phyloP scores from a whole-genome alignment of 495 filamentous ascomycete genomes.

The Penicillium alfredii region DNA sequence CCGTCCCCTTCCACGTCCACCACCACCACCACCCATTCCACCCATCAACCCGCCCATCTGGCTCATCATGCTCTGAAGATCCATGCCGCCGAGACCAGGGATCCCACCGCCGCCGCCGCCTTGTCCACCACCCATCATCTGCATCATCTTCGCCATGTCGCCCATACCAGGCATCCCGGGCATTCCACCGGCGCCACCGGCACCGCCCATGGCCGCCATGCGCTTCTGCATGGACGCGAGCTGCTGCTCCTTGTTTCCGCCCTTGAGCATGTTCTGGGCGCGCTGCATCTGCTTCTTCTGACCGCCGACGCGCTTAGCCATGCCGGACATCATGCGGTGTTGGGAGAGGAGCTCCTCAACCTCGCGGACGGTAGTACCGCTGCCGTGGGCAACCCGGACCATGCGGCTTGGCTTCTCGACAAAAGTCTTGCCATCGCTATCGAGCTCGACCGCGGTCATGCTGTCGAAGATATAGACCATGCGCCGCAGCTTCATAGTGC shows the following conservation, averaged over 20 bases:
- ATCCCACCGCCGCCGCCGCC: slow-evolving; percentile 43
- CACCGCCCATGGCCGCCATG: slow-evolving; percentile 83
- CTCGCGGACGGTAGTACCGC: slow-evolving; percentile 85
- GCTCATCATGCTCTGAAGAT: slow-evolving; percentile 79
- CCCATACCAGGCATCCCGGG: slow-evolving; percentile 48
- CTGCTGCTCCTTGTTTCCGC: slow-evolving; percentile 83
- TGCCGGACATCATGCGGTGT: slow-evolving; percentile 97
- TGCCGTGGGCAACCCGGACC: slow-evolving; percentile 84
- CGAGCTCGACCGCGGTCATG: slow-evolving; percentile 93
- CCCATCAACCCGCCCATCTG: slow-evolving; percentile 69
- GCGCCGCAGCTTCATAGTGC: slow-evolving; percentile 81
- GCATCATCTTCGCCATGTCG: slow-evolving; percentile 79
- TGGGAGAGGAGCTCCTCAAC: slow-evolving; percentile 97
- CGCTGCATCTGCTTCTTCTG: slow-evolving; percentile 95
- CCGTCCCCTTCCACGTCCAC: slow-evolving; percentile 36
- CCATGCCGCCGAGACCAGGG: slow-evolving; percentile 62
- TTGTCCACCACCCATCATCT: slow-evolving; percentile 53
- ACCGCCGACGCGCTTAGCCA: slow-evolving; percentile 98
- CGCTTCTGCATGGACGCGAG: slow-evolving; percentile 97
- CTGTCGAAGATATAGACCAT: slow-evolving; percentile 99
- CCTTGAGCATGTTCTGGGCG: slow-evolving; percentile 84
- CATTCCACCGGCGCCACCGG: slow-evolving; percentile 42
- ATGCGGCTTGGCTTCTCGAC: slow-evolving; percentile 89
- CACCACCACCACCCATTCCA: slow-evolving; percentile 42
- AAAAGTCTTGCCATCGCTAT: slow-evolving; percentile 91